Base-by-base conservation (phyloP, 176 grass and related monocot genomes). In the Puccinellia tenuiflora region DNA sequence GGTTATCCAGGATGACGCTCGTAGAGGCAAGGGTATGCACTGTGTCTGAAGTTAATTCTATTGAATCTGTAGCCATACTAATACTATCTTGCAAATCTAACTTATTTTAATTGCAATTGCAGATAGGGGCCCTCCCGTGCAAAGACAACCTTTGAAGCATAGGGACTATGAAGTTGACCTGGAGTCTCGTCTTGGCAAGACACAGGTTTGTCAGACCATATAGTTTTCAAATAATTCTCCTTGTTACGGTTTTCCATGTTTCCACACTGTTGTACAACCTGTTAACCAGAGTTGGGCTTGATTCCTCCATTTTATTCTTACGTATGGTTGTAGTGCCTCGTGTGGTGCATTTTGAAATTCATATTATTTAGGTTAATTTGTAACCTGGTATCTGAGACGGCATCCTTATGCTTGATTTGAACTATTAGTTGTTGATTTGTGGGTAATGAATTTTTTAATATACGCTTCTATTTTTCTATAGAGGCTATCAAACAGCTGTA, bases 131-230 rank as follows among this genome's bases (percentile, higher is more conserved):
- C 93, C 93, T 86, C 89, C 89, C 76, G 91, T 96, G 60, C 96
- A 99, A 90, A 93, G 96, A 77, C 88, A 99, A 74, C 96, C 93
- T 48, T 83, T 99, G 85, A 96, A 99, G 79, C 96, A 96, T 72
- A 91, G 96, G 79, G 93, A 99, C 85, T 99, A 96, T 92, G 96
- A 99, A 79, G 92, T 99, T 77, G 96, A 99, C 72, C 96, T 96
- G 51, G 93, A 99, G 78, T 96, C 93, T 63, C 93, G 96, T 76
- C 88, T 99, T n/a, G 96, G 96, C 37, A 96, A 99, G 86, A 99
- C 96, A 59, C 93, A 99, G 93, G 96, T 96, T 83, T 50, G 79
- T 85, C 26, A 46, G 15, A 62, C 48, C 51, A 83, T 31, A 9
- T 31, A 55, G 9, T 13, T 72, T 62, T 70, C 4, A 26, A 62